Base-by-base conservation (phyloP, 805 yeast genomes). In the Schizosaccharomyces octosporus region DNA sequence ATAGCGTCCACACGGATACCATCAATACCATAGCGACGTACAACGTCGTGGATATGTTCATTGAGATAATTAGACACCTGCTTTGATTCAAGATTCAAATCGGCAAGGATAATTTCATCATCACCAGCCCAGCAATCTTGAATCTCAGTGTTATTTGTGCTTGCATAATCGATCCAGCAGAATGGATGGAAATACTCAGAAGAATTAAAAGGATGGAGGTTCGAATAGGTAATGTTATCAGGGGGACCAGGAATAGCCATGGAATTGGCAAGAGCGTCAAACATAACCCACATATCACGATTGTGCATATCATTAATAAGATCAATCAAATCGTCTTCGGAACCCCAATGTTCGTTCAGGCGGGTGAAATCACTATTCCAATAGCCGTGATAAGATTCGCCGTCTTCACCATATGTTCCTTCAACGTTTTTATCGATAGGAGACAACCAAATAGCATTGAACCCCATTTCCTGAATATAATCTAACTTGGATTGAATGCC, bases 401-500 rank as follows among this genome's bases (percentile, higher is more conserved):
- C 63, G 32, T 48, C 43, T 5, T 51, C 36, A 5, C 63, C 54
- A 19, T 63, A 36, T 2, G 58, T 24, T 4, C 32, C 54, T 7
- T 62, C 63, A 11, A 62, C 31, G 21, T 62, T 62, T 41, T 59
- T 41, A 9, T 48, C 54, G 17, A 62, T 29, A 17, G 63, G 63
- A 7, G 63, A 62, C 15, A 62, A 48, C 63, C 63, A 62, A 21
- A 62, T 24, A 32, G 63, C 63, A 21, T 61, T 62, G 24, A 62
- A 62, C 1, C 63, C 63, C 63, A 62, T 62, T 15, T 41, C 61
- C 43, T 62, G 62, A 6, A 62, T 61, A 24, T 62, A 62, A 29
- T 62, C 63, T 9, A 62, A 55, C 32, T 62, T 61, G 13, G 41
- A 27, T n/a, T 39, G 51, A 24, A 62, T 27, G 21, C 63, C 63